phyloP scores from a whole-genome alignment of 768 basidiomycete genomes.

The Leucogyrophana mollusca region DNA sequence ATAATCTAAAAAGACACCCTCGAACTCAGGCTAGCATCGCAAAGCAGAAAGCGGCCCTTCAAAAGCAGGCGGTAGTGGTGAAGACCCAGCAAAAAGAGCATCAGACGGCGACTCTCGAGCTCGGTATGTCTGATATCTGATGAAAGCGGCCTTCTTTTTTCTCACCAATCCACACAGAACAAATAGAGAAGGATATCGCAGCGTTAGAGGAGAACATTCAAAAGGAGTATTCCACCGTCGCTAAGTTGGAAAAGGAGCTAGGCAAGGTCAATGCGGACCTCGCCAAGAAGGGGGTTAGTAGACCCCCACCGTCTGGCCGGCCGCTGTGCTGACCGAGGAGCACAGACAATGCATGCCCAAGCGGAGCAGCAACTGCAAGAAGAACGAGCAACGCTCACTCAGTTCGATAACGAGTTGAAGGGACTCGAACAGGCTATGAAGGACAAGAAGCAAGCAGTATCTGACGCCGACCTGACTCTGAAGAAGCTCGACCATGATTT shows the following conservation, averaged over 20 bases:
- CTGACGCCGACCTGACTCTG: constrained; percentile 63
- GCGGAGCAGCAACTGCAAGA: constrained; percentile 75
- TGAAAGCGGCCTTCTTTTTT: not conserved
- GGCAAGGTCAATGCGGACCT: constrained; percentile 54
- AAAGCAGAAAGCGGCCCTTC: constrained; percentile 76
- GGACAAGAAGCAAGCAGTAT: constrained; percentile 69
- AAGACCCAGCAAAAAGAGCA: constrained; percentile 89
- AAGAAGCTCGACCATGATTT: constrained; percentile 74
- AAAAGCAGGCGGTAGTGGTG: constrained; percentile 77
- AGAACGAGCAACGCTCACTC: constrained; percentile 83
- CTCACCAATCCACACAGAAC: constrained; percentile 12
- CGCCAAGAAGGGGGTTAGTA: constrained; percentile 19
- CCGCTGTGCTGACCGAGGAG: not conserved
- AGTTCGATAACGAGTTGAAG: constrained; percentile 87
- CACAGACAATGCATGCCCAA: constrained; percentile 54
- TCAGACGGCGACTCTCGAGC: constrained; percentile 82
- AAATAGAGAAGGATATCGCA: constrained; percentile 30
- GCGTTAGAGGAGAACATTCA: constrained; percentile 17
- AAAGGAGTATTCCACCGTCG: constrained; percentile 42
- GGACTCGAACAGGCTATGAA: constrained; percentile 82
- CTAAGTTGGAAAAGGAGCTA: constrained; percentile 61
- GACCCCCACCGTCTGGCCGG: not conserved
- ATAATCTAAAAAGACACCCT: not conserved
- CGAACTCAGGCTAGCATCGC: constrained; percentile 65
- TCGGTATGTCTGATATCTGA: constrained; percentile 52